A percentile compares a stretch with the other conserved stretches of the same genome.
These are phyloP conservation scores for Phytophthora ramorum DNA, from an alignment of 352 stramenopile genomes.

Conservation along the genomic window DNA sequence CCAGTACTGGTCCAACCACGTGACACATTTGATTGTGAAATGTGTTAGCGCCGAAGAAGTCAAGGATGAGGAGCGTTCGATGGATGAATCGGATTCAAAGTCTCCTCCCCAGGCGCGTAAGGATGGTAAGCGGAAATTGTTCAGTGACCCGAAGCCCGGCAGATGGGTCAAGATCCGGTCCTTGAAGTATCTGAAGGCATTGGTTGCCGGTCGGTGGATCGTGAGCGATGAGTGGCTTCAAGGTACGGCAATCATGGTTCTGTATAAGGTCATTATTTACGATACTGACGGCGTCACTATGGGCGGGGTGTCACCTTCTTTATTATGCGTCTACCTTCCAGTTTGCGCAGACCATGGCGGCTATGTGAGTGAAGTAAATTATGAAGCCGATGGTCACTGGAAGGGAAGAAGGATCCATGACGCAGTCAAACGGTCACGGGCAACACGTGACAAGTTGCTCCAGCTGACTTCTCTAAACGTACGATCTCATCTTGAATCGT, in stretches of 20 bases:
- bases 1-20: conserved; percentile 54
- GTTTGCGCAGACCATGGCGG: conserved; percentile 46
- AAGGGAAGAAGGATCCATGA: conserved; percentile 60
- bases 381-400: conserved; percentile 67
- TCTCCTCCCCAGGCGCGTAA: conserved; percentile 15
- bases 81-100: conserved; percentile 32
- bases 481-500: conserved; percentile 10
- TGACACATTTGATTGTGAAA: conserved; percentile 88
- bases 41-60: conserved; percentile 59
- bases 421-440: conserved; percentile 56
- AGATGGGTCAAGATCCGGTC: conserved; percentile 88
- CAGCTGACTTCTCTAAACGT: conserved; percentile 27
- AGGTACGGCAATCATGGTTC: conserved; percentile 35
- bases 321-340: conserved; percentile 21
- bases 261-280: neutral
- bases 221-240: conserved; percentile 84
- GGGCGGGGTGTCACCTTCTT: neutral
- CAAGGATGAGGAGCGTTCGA: conserved; percentile 28
- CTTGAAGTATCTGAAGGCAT: conserved; percentile 88
- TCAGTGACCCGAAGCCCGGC: conserved; percentile 45
- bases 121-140: conserved; percentile 56
- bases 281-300: conserved; percentile 1
- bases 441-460: conserved; percentile 50
- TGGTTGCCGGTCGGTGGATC: conserved; percentile 83
- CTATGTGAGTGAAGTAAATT: conserved; percentile 56